These are phyloP conservation scores for Spathaspora passalidarum DNA, from an alignment of 805 yeast species.

Conservation along the genomic window DNA sequence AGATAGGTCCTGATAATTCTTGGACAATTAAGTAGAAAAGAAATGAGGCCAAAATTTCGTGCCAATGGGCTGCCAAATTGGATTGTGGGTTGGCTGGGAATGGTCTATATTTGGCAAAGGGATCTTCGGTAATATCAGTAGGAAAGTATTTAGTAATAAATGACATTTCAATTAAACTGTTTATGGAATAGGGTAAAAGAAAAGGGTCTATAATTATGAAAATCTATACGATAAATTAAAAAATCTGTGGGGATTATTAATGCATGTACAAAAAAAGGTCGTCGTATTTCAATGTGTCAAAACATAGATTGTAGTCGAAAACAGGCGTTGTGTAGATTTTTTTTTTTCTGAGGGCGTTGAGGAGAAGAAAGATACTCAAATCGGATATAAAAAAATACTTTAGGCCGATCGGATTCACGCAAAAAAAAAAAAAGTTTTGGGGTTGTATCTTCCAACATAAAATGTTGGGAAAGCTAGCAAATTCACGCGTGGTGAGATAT, in stretches of 20 bases:
- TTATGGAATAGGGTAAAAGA: background rate
- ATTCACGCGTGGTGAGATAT: no score
- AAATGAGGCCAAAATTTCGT: conserved; percentile 65
- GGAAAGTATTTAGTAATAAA: conserved; percentile 16
- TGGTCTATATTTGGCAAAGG: conserved; percentile 43
- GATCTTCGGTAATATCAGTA: conserved; percentile 31
- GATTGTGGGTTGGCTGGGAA: conserved; percentile 44
- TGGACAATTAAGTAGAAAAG: conserved; percentile 58
- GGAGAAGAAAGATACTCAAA: background rate
- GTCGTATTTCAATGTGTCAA: background rate
- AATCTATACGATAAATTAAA: background rate
- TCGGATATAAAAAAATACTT: background rate
- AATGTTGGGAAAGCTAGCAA: no score
- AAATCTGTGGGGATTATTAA: background rate
- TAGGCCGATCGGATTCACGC: background rate
- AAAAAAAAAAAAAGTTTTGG: background rate
- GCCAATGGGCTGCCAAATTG: conserved; percentile 57
- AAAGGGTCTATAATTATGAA: background rate
- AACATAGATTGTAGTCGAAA: background rate
- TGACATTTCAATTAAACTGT: background rate
- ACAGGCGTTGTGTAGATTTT: background rate
- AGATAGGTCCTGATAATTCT: conserved; percentile 48
- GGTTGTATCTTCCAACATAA: background rate
- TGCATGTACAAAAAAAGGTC: background rate
- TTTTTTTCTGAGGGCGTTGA: background rate